Evolutionary conservation across 2,329 filamentous ascomycete genomes (phyloP), one percentile per base, ranked within the genome.

Genomic region (Hirsutella rhossiliensis): DNA sequence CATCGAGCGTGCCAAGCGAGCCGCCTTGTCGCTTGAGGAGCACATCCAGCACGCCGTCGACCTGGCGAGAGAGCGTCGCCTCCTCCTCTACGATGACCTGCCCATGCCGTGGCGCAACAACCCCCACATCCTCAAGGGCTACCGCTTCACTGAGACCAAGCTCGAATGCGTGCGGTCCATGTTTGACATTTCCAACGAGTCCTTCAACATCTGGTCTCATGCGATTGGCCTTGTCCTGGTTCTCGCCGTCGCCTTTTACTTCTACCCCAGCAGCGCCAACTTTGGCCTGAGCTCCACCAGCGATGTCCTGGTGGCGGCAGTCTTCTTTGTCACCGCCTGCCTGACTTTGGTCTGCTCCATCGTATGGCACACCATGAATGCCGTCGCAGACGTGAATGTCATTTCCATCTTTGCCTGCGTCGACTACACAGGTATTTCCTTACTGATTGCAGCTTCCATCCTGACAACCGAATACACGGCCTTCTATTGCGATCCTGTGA

Each of bases 331-430:
- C 58, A 92, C 90, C 40, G 92, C 92, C 39, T 88, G 82, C 71
- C 88, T 97, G 63, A 97, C 90, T 57, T 77, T 98, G 44, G 80
- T 90, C 59, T 98, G 92, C 79, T 94, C 85, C 49, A 90, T 84
- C 50, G 80, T 97, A 58, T 98, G 92, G 92, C 92, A 98, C 68
- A 96, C 92, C 23, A 97, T 98, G 88, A 95, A 90, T 68, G 87
- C 87, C 55, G 94, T 97, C 44, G 88, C 90, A 17, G 86, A 94
- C 53, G 82, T 94, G 56, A 78, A 80, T 18, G 77, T 94, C 37
- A 84, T 98, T 66, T 92, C 94, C 60, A 84, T 88, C 48, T 97
- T 98, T 57, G 92, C 92, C 17, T 98, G 92, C 62, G 88, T 98
- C 47, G 92, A 98, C 63, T 98, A 98, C 66, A 97, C 92, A 0